Conservation (phyloP, 768 basidiomycete genomes). For the Flagelloscypha sp. region DNA sequence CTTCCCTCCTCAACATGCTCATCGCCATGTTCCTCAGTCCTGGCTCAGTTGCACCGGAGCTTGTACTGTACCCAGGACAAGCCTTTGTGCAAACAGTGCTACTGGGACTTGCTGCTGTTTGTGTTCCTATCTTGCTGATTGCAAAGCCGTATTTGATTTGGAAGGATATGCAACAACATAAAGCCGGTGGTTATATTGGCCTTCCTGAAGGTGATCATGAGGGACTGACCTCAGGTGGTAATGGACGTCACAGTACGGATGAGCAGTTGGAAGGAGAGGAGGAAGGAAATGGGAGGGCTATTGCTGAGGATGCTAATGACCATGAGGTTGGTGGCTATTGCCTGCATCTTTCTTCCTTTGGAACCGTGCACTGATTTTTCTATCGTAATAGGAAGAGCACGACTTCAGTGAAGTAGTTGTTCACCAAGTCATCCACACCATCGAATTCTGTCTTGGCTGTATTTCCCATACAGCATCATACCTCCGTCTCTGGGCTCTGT, state of each 20-base stretch:
- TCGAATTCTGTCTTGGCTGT: conserved; percentile 98
- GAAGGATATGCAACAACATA: conserved; percentile 81
- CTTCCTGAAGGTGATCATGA: conserved; percentile 50
- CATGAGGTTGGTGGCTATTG: conserved; percentile 68
- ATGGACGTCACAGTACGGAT: conserved; percentile 43
- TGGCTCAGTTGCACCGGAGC: conserved; percentile 59
- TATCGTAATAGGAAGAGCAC: conserved; percentile 56
- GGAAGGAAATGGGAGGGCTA: conserved; percentile 67
- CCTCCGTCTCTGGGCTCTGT: conserved; percentile 94
- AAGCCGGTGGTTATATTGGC: conserved; percentile 78
- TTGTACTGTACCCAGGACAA: conserved; percentile 82
- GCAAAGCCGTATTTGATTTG: conserved; percentile 87
- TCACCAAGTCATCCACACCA: conserved; percentile 97
- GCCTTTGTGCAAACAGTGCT: conserved; percentile 74
- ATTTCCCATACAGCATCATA: conserved; percentile 96
- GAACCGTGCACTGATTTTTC: conserved; percentile 11
- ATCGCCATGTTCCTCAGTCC: conserved; percentile 95
- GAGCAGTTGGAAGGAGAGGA: conserved; percentile 69
- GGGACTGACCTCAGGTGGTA: too few relatives aligned
- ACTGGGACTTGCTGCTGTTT: conserved; percentile 69
- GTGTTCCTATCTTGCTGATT: conserved; percentile 92
- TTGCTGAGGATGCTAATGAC: conserved; percentile 64
- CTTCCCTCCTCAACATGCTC: conserved; percentile 90
- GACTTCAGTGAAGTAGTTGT: conserved; percentile 93
- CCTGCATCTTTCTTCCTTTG: conserved; percentile 12